phyloP scores from a whole-genome alignment of 2,329 filamentous ascomycete species.

The Trichoderma sp. region DNA sequence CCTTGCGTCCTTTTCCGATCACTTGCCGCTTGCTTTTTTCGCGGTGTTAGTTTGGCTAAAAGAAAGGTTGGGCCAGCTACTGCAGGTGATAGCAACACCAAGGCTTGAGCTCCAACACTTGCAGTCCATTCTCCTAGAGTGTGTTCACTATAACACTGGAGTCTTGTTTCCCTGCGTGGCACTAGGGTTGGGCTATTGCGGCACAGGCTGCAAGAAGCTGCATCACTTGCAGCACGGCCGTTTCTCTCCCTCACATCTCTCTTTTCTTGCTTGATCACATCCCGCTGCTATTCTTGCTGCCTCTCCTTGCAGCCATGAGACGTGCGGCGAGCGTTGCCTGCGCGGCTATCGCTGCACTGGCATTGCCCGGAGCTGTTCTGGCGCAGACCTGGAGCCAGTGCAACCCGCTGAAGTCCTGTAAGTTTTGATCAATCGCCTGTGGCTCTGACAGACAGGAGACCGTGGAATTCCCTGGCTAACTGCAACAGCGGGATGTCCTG shows the following conservation, averaged over 20 bases:
- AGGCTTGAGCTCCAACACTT: constrained; percentile 5
- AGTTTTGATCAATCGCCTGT: constrained; percentile 27
- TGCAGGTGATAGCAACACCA: constrained; percentile 9
- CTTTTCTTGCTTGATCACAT: neutral
- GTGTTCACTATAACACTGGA: neutral
- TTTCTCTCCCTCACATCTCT: neutral
- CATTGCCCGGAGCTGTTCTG: constrained; percentile 34
- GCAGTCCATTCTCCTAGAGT: neutral
- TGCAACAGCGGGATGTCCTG: constrained; percentile 61
- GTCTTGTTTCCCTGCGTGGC: constrained; percentile 15
- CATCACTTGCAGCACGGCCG: constrained; percentile 15
- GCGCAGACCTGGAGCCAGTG: constrained; percentile 48
- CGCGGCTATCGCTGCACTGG: constrained; percentile 21
- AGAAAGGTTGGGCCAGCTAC: neutral
- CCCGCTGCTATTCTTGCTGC: neutral
- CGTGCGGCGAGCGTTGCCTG: constrained; percentile 18
- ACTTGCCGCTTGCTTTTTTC: neutral
- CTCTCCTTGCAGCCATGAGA: constrained; percentile 28
- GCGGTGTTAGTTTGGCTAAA: neutral
- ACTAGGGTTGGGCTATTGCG: constrained; percentile 5
- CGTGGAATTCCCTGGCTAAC: neutral
- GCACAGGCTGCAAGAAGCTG: constrained; percentile 12
- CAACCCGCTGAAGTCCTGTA: constrained; percentile 45
- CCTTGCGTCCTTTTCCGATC: constrained; percentile 1
- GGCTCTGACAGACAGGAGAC: neutral